phyloP scores from a whole-genome alignment of 495 filamentous ascomycete species.

The Penicillium canariense region DNA sequence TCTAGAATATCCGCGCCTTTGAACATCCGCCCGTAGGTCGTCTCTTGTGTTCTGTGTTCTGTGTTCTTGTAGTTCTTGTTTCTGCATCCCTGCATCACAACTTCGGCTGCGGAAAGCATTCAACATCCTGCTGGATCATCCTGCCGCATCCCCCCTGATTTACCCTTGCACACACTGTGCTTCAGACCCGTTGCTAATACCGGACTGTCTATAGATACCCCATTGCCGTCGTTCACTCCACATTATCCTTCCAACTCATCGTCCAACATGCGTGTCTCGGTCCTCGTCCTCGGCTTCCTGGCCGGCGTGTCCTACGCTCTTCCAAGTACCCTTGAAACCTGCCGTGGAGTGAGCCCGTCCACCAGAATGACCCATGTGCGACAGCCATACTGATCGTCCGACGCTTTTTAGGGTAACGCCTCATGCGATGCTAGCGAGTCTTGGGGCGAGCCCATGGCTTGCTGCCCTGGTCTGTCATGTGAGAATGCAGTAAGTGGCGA shows the following conservation, averaged over 20 bases:
- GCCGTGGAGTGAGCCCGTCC: constrained; percentile 7
- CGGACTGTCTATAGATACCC: neutral
- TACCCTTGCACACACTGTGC: neutral
- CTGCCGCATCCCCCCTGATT: neutral
- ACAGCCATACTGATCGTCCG: neutral
- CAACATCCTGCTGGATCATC: neutral
- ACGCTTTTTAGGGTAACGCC: neutral
- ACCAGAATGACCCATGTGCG: neutral
- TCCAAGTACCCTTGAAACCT: constrained; percentile 11
- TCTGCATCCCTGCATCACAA: neutral
- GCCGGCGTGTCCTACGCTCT: constrained; percentile 17
- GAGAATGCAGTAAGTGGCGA: constrained; percentile 7
- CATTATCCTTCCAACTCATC: neutral
- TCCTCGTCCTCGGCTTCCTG: constrained; percentile 19
- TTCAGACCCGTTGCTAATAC: neutral
- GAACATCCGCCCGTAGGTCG: neutral
- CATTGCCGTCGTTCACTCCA: neutral
- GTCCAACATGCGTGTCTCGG: constrained; percentile 19
- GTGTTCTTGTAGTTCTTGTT: neutral
- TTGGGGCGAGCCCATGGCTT: neutral
- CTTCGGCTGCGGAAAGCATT: neutral
- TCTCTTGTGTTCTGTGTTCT: neutral
- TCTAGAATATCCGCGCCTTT: neutral
- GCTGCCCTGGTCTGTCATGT: constrained; percentile 13
- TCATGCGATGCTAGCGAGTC: constrained; percentile 4